Evolutionary conservation across 2,329 filamentous ascomycete species (phyloP), one percentile per base, ranked within the genome.

Genomic region (Alternaria sp.): DNA sequence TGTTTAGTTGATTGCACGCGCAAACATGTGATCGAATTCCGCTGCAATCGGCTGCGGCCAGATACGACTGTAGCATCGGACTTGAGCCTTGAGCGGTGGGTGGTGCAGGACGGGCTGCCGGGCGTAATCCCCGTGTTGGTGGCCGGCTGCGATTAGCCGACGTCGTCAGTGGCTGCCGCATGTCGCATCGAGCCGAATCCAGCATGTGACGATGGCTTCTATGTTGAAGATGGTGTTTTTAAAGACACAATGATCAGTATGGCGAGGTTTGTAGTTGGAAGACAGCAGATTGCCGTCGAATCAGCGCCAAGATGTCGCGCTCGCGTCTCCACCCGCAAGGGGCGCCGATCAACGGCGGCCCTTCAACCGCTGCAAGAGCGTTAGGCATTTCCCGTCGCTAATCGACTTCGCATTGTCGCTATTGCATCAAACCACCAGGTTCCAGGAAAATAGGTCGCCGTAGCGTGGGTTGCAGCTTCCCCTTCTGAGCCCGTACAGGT

Each of bases 121-220:
- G 58, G 56, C 56, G 64, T 50, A 55, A 49, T 44, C 43, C 33
- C 45, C 30, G 55, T 43, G 28, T n/a, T 45, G 56, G 30, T 21
- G 28, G 21, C 26, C 49, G 49, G 58, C 56, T 63, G 47, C 25
- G 53, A 59, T 61, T 58, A 61, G 49, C 58, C 55, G 56, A 60
- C 30, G 23, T 30, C 28, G 41, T 47, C 54, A 26, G 43, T 44
- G 41, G 49, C 37, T 54, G 51, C 55, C 55, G 55, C 12, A 55
- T 46, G 25, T 14, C 37, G 63, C 45, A 14, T 23, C 41, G 20
- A 11, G 25, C 50, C 60, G 57, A 49, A 23, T 25, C 33, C 44
- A 58, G n/a, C 41, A 46, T 20, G 21, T 33, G 55, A 51, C 18
- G n/a, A 23, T 59, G 21, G 21, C 21, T 12, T 30, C 5, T 45